Conservation (phyloP, 805 yeast genomes). For the Ascoidea tarda region DNA sequence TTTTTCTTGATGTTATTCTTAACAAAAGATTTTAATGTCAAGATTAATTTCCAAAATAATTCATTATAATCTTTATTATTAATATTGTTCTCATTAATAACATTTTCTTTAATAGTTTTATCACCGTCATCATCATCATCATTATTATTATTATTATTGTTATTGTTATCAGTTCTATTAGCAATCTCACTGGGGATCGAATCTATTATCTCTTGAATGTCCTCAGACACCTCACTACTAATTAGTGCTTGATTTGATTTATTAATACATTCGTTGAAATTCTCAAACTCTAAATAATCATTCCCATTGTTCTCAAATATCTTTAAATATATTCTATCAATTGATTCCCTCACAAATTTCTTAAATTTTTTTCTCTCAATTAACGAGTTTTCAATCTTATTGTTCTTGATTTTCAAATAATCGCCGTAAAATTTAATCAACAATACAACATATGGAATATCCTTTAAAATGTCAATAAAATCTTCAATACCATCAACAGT, state of each 20-base stretch:
- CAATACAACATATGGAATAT: conserved; percentile 8
- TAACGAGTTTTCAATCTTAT: conserved; percentile 17
- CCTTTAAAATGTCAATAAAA: conserved; percentile 11
- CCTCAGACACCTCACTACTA: conserved; percentile 18
- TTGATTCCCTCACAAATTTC: conserved; percentile 19
- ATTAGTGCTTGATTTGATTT: conserved; percentile 29
- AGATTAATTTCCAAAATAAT: conserved; percentile 48
- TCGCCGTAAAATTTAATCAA: conserved; percentile 1
- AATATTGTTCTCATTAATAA: neutral
- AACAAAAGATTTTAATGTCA: conserved; percentile 40
- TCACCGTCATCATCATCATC: conserved; percentile 10
- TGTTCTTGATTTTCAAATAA: neutral
- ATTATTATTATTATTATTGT: neutral
- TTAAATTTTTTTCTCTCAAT: conserved; percentile 28
- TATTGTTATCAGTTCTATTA: conserved; percentile 1
- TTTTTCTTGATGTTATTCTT: conserved; percentile 6
- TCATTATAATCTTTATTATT: neutral
- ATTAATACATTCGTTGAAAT: conserved; percentile 37
- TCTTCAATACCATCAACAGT: conserved; percentile 8
- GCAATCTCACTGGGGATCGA: conserved; percentile 18
- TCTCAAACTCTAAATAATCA: conserved; percentile 23
- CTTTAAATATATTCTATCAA: no score
- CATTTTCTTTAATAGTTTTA: conserved; percentile 3
- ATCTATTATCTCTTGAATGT: conserved; percentile 15
- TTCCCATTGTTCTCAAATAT: neutral